These are phyloP conservation scores for Mortierella sp. DNA, from an alignment of 371 early-diverging fungal species.

Conservation along the genomic window DNA sequence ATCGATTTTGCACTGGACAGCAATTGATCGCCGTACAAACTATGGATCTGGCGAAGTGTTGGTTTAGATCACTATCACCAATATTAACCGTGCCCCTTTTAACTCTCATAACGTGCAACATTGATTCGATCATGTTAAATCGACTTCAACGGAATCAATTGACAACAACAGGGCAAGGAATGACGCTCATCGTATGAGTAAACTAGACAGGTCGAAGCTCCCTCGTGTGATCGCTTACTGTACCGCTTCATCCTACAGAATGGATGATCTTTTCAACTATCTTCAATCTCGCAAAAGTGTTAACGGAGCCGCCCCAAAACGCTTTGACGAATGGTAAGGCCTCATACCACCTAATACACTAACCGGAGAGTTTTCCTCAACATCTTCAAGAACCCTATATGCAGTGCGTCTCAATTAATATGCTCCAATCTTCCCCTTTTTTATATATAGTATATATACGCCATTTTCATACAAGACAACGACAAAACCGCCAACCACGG, in stretches of 20 bases:
- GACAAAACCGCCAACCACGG: conserved; percentile 54
- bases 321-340: conserved; percentile 63
- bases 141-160: background rate
- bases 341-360: background rate
- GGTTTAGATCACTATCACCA: conserved; percentile 20
- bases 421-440: background rate
- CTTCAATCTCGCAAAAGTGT: conserved; percentile 54
- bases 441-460: conserved; percentile 52
- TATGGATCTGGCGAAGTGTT: conserved; percentile 5
- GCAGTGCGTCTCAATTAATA: background rate
- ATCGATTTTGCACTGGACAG: background rate
- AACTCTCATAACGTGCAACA: background rate
- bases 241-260: conserved; percentile 72
- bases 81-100: background rate
- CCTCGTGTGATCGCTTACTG: conserved; percentile 93
- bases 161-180: conserved; percentile 32
- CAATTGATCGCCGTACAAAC: background rate
- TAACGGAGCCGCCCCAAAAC: conserved; percentile 53
- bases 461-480: conserved; percentile 50
- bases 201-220: conserved; percentile 55
- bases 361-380: background rate
- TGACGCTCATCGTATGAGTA: conserved; percentile 57
- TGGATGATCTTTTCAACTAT: conserved; percentile 60
- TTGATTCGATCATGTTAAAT: background rate
- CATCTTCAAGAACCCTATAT: background rate